phyloP scores from a whole-genome alignment of 371 early-diverging fungal species.

The Lichtheimia ramosa region DNA sequence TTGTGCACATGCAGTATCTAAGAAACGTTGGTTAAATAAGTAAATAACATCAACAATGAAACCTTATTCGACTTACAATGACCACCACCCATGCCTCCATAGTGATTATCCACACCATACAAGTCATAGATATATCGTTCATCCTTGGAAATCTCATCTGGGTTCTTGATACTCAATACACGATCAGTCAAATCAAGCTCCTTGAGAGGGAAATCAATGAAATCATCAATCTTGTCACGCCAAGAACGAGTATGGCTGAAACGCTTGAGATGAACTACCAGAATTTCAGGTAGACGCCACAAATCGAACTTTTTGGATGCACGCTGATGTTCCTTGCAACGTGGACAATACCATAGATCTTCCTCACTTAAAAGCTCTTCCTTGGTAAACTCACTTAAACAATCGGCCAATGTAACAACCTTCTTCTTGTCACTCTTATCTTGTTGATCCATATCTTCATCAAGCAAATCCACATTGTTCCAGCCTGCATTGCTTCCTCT shows the following conservation, averaged over 20 bases:
- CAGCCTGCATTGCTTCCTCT: conserved; percentile 25
- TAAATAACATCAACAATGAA: neutral
- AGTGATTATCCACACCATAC: conserved; percentile 89
- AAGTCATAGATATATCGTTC: conserved; percentile 75
- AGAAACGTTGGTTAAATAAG: neutral
- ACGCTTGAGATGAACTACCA: conserved; percentile 69
- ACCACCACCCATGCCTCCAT: conserved; percentile 91
- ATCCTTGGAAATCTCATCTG: conserved; percentile 9
- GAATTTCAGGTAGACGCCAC: conserved; percentile 53
- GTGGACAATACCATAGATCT: conserved; percentile 68
- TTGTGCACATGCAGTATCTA: conserved; percentile 90
- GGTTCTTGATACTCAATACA: conserved; percentile 50
- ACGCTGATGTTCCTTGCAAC: conserved; percentile 55
- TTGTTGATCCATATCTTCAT: conserved; percentile 18
- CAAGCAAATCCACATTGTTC: conserved; percentile 23
- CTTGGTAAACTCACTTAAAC: conserved; percentile 61
- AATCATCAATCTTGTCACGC: conserved; percentile 83
- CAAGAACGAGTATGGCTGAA: conserved; percentile 66
- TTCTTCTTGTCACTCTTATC: conserved; percentile 9
- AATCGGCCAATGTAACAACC: conserved; percentile 50
- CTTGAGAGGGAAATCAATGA: conserved; percentile 79
- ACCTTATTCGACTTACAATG: conserved; percentile 67
- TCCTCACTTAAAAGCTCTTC: conserved; percentile 62
- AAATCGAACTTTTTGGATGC: conserved; percentile 60
- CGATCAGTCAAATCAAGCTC: conserved; percentile 69